Conservation (phyloP, 169 alveolate genomes). For the Plasmodium relictum region DNA sequence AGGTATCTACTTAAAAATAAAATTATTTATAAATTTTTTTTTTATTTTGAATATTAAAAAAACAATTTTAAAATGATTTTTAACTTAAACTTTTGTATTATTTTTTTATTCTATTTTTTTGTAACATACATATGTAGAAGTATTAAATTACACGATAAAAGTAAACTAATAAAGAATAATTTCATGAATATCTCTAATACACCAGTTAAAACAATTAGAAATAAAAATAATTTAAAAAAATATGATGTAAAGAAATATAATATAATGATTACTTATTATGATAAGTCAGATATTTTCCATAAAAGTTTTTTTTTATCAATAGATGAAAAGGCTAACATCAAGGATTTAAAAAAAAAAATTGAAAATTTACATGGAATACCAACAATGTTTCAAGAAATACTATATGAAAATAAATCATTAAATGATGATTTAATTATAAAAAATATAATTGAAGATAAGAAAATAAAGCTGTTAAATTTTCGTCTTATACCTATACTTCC, state of each 20-base stretch:
- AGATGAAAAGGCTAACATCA: constrained; percentile 20
- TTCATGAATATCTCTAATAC: neutral
- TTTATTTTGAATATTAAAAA: neutral
- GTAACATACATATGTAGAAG: neutral
- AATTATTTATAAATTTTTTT: too few relatives aligned
- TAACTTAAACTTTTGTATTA: neutral
- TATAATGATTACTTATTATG: constrained; percentile 37
- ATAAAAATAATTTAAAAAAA: neutral
- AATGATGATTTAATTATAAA: constrained; percentile 19
- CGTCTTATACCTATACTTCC: constrained; percentile 46
- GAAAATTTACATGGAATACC: constrained; percentile 69
- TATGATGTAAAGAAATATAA: constrained; percentile 5
- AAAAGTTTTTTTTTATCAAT: constrained; percentile 24
- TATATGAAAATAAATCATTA: constrained; percentile 36
- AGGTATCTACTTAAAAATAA: neutral
- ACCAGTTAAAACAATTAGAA: neutral
- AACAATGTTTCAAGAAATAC: constrained; percentile 29
- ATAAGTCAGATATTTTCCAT: constrained; percentile 32
- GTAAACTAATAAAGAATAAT: neutral
- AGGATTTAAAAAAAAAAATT: constrained; percentile 36
- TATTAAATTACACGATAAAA: neutral
- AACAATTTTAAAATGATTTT: constrained; percentile 4
- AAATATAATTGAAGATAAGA: constrained; percentile 34
- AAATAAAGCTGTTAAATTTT: constrained; percentile 47
- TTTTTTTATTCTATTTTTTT: neutral